Base-by-base conservation (phyloP, 345 rosid species). In the Syzygium grande region DNA sequence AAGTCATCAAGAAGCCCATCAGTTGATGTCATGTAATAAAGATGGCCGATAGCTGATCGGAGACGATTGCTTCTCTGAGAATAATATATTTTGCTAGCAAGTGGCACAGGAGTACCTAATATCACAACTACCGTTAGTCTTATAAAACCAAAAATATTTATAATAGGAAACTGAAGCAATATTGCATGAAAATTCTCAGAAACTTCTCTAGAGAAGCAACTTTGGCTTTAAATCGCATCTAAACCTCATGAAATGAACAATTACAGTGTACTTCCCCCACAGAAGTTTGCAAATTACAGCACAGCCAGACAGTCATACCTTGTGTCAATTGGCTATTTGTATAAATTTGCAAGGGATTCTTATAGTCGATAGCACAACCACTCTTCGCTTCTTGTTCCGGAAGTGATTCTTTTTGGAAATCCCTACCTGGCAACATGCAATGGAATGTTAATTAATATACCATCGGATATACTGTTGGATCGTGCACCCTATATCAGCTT, bases 361-460 rank as follows among this genome's bases (percentile, higher is more conserved):
- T 89, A 83, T 80, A 46, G 85, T 53, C 58, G 34, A 8, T 43
- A 78, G 30, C 86, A 86, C 29, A 68, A 53, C 78, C 87, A 87
- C 49, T 21, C 49, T 73, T 73, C 22, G 25, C 46, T 73, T 73
- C 83, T 73, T 73, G 83, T 38, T 19, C 49, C 49, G 7, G 49
- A 73, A 73, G 27, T 73, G 83, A 73, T 73, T 73, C 49, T 19
- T 88, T 77, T 46, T 61, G 89, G 88, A 84, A 89, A 85, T 88
- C 91, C 84, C 53, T 88, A 85, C 88, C 92, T 92, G 91, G 83
- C 79, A 84, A 88, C 61, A 52, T 52, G 8, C 30, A 14, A 52
- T 17, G 16, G 30, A 17, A 17, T 5, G 9, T 30, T 84, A 53
- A 52, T 29, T 52, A 84, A n/a, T 38, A 30, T 11, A 84, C 86